Evolutionary conservation across 1,284 basidiomycete species (phyloP).

Genomic region (Apiotrichum gracile): DNA sequence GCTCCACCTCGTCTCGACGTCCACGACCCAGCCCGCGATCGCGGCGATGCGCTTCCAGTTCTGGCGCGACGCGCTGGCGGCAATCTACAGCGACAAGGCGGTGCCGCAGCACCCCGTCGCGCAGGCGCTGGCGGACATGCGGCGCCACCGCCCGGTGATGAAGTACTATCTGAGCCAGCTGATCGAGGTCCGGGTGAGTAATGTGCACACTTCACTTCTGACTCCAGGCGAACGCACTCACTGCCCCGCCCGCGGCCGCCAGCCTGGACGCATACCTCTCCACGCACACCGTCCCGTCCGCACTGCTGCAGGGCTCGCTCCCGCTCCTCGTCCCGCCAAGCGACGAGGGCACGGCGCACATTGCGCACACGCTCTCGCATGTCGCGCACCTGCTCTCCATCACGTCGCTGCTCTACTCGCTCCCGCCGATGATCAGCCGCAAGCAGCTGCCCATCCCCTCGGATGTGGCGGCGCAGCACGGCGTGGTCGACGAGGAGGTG

Average conservation of each 20-base stretch:
- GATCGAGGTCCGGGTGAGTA: slow-evolving; percentile 72
- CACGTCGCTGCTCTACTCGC: slow-evolving; percentile 65
- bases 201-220: neutral
- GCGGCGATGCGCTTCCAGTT: slow-evolving; percentile 88
- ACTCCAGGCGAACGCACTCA: slow-evolving; percentile 64
- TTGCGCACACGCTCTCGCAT: slow-evolving; percentile 66
- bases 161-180: slow-evolving; percentile 75
- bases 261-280: slow-evolving; percentile 65
- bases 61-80: slow-evolving; percentile 79
- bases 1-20: slow-evolving; percentile 71
- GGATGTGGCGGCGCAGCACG: slow-evolving; percentile 72
- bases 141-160: slow-evolving; percentile 47
- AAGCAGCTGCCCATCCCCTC: slow-evolving; percentile 77
- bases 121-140: slow-evolving; percentile 62
- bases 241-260: slow-evolving; percentile 58
- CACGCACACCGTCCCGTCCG: slow-evolving; percentile 71
- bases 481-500: slow-evolving; percentile 79
- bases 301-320: slow-evolving; percentile 71
- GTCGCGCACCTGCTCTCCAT: slow-evolving; percentile 49
- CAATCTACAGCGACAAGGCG: slow-evolving; percentile 48
- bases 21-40: slow-evolving; percentile 68
- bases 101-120: slow-evolving; percentile 74
- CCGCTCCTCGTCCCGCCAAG: slow-evolving; percentile 59
- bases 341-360: slow-evolving; percentile 53
- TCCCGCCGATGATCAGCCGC: slow-evolving; percentile 57